Evolutionary conservation across 257 asterid species (phyloP).

Genomic region (Fraxinus pennsylvanica): DNA sequence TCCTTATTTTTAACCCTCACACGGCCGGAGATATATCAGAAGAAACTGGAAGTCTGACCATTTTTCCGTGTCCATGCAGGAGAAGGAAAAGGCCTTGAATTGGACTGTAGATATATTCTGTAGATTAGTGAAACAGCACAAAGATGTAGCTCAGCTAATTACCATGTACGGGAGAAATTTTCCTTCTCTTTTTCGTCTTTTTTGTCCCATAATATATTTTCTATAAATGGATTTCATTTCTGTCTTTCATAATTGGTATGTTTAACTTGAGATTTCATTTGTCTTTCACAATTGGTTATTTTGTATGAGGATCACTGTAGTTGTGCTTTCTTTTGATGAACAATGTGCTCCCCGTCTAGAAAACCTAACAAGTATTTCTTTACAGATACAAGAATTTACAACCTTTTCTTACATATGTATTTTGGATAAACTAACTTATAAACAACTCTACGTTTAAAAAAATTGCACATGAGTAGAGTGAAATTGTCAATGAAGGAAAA

Average conservation of each 20-base stretch:
- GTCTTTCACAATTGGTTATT: not conserved
- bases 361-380: not conserved
- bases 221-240: conserved; percentile 13
- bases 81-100: conserved; percentile 95
- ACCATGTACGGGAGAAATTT: conserved; percentile 59
- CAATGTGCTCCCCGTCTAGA: not conserved
- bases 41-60: conserved; percentile 16
- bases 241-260: not conserved
- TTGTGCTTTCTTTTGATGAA: not conserved
- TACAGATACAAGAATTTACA: not conserved
- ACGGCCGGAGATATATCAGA: not conserved
- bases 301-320: not conserved
- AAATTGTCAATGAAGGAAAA: not conserved
- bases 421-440: conserved; percentile 1
- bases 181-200: conserved; percentile 30
- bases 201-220: conserved; percentile 20
- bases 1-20: not conserved
- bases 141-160: conserved; percentile 81
- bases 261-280: not conserved
- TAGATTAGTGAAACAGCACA: conserved; percentile 90
- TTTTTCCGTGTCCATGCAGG: conserved; percentile 60
- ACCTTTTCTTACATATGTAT: not conserved
- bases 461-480: not conserved
- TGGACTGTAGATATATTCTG: conserved; percentile 91
- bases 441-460: not conserved